Conservation (phyloP, 768 basidiomycete species). For the Albatrellus ellisii region DNA sequence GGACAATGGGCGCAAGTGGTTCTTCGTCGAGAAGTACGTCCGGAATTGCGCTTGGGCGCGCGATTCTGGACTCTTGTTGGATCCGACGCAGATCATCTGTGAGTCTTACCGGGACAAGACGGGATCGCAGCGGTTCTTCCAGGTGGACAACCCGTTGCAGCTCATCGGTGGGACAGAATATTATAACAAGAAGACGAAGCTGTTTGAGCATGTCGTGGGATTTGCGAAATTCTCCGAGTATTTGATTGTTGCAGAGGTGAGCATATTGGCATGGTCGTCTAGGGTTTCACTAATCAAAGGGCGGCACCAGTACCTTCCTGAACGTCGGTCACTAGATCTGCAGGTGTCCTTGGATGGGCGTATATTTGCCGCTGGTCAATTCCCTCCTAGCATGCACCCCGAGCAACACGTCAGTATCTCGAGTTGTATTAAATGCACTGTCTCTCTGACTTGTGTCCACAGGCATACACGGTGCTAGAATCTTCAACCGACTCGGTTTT, state of each 20-base stretch:
- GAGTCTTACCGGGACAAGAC: conserved; percentile 76
- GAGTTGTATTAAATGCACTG: background rate
- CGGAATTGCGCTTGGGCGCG: conserved; percentile 86
- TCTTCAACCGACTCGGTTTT: conserved; percentile 90
- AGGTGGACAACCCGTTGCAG: conserved; percentile 50
- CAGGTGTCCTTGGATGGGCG: conserved; percentile 90
- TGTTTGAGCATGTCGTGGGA: conserved; percentile 85
- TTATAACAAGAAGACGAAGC: conserved; percentile 53
- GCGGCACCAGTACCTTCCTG: conserved; percentile 31
- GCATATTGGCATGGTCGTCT: conserved; percentile 18
- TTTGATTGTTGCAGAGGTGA: conserved; percentile 86
- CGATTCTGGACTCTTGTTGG: conserved; percentile 66
- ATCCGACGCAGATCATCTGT: conserved; percentile 84
- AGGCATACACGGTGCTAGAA: conserved; percentile 93
- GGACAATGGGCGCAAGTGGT: conserved; percentile 75
- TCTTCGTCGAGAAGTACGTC: conserved; percentile 71
- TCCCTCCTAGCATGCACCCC: conserved; percentile 85
- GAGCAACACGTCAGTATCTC: conserved; percentile 63
- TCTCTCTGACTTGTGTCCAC: background rate
- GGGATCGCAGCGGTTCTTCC: conserved; percentile 58
- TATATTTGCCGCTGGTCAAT: conserved; percentile 73
- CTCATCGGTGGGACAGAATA: conserved; percentile 67
- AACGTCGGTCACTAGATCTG: conserved; percentile 53
- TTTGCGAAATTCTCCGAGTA: conserved; percentile 97
- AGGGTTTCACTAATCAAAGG: too few relatives aligned